phyloP scores from a whole-genome alignment of 305 asterid species.

The Lippia alba region DNA sequence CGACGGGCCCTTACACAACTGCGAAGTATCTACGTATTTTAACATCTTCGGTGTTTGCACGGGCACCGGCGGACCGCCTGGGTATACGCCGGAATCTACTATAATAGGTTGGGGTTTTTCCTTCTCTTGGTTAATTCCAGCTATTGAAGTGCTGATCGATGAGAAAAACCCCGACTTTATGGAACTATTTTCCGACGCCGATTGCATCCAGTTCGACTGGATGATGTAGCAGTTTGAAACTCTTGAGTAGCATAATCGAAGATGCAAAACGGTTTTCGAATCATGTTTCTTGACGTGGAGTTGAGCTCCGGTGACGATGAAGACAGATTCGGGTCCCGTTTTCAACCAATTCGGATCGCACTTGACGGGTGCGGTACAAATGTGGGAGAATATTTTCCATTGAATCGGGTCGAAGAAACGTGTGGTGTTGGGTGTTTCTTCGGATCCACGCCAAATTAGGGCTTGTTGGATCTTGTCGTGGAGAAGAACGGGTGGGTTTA shows the following conservation, averaged over 20 bases:
- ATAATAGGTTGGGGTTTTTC: slow-evolving; percentile 49
- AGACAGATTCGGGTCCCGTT: slow-evolving; percentile 39
- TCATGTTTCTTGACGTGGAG: slow-evolving; percentile 59
- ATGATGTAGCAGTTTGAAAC: slow-evolving; percentile 52
- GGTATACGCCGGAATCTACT: slow-evolving; percentile 80
- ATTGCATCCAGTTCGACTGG: slow-evolving; percentile 78
- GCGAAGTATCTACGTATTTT: slow-evolving; percentile 72
- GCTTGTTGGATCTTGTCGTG: slow-evolving; percentile 48
- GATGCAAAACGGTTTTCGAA: slow-evolving; percentile 60
- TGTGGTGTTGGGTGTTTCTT: slow-evolving; percentile 47
- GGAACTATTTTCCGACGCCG: slow-evolving; percentile 45
- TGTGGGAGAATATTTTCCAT: slow-evolving; percentile 80
- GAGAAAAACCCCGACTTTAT: slow-evolving; percentile 66
- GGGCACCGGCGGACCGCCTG: slow-evolving; percentile 75
- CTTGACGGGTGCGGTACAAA: slow-evolving; percentile 76
- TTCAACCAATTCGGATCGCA: slow-evolving; percentile 63
- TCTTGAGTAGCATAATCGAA: slow-evolving; percentile 57
- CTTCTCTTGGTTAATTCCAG: slow-evolving; percentile 48
- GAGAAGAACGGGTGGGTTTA: slow-evolving; percentile 63
- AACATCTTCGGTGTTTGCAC: slow-evolving; percentile 58
- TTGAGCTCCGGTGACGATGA: slow-evolving; percentile 90
- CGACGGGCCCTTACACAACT: slow-evolving; percentile 74
- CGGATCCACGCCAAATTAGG: slow-evolving; percentile 62
- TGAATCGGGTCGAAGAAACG: slow-evolving; percentile 69
- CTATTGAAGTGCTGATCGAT: slow-evolving; percentile 55